Conservation (phyloP, 352 stramenopile species). For the Phytopythium oedochilum region DNA sequence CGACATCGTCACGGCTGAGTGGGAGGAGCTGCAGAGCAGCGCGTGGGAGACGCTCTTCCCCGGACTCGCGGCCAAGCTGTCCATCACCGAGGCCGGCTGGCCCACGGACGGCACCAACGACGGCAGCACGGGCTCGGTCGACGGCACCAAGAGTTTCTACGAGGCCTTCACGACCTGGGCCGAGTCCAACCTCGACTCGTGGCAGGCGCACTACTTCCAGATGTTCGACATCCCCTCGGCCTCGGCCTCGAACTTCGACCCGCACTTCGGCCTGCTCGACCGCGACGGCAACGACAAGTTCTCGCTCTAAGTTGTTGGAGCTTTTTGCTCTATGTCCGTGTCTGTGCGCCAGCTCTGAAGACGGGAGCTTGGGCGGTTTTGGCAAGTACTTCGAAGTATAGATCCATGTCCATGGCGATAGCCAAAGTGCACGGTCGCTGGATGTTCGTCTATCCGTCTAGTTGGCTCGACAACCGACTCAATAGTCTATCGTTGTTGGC, state of each 20-base stretch:
- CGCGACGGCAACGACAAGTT: slow-evolving; percentile 31
- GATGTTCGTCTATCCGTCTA: background rate
- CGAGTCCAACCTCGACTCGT: slow-evolving; percentile 20
- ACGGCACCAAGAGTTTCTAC: slow-evolving; percentile 36
- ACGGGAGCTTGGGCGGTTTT: no score
- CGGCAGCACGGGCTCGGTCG: slow-evolving; percentile 39
- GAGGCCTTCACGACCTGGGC: slow-evolving; percentile 29
- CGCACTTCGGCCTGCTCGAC: slow-evolving; percentile 42
- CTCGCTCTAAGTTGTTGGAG: slow-evolving; percentile 13
- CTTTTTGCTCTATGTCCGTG: background rate
- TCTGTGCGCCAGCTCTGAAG: background rate
- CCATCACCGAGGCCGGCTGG: slow-evolving; percentile 63
- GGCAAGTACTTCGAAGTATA: no score
- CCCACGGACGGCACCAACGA: slow-evolving; percentile 29
- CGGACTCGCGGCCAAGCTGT: slow-evolving; percentile 38
- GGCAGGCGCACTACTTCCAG: slow-evolving; percentile 52
- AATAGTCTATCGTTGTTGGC: slow-evolving; percentile 18
- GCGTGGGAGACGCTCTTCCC: slow-evolving; percentile 32
- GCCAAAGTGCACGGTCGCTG: no score
- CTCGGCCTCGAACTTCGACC: slow-evolving; percentile 37
- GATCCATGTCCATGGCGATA: no score
- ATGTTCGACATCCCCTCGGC: slow-evolving; percentile 52
- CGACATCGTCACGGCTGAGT: slow-evolving; percentile 31
- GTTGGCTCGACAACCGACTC: background rate
- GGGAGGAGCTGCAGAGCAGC: slow-evolving; percentile 29